Evolutionary conservation across 139 green algal species (phyloP).

Genomic region (Chloropicon primus): DNA sequence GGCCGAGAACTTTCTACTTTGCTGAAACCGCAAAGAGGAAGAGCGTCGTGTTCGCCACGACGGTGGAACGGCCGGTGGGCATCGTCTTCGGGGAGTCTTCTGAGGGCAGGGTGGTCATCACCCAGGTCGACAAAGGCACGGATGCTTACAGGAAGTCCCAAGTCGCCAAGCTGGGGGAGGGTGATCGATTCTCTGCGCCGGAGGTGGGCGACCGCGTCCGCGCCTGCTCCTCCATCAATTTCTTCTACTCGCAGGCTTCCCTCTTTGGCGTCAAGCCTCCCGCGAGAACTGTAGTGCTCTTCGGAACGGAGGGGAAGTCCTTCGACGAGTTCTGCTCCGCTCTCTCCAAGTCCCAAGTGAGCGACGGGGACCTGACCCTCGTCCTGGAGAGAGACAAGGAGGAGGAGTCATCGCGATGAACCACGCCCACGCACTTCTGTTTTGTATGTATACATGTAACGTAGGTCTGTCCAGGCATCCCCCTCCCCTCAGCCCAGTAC

Average conservation of each 20-base stretch:
- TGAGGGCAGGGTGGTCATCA: background rate
- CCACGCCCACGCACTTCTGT: too few relatives aligned
- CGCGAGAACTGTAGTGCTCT: background rate
- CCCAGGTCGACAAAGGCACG: background rate
- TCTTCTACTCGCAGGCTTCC: background rate
- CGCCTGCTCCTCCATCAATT: background rate
- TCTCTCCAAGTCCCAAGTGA: background rate
- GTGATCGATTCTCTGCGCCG: background rate
- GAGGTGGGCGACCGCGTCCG: background rate
- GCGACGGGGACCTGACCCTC: background rate
- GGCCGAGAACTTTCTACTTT: background rate
- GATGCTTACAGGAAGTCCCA: background rate
- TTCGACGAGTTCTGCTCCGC: background rate
- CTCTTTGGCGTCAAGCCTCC: background rate
- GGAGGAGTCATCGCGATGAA: too few relatives aligned
- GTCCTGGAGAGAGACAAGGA: background rate
- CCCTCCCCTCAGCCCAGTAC: too few relatives aligned
- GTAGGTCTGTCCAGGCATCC: too few relatives aligned
- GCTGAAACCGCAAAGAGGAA: background rate
- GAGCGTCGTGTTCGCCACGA: background rate
- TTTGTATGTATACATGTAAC: too few relatives aligned
- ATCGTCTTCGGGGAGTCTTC: background rate
- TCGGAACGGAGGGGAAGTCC: background rate
- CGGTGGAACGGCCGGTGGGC: background rate
- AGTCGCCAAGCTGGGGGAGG: background rate